Evolutionary conservation across 2,329 filamentous ascomycete genomes (phyloP).

Genomic region (Atkinsonella hypoxylon): DNA sequence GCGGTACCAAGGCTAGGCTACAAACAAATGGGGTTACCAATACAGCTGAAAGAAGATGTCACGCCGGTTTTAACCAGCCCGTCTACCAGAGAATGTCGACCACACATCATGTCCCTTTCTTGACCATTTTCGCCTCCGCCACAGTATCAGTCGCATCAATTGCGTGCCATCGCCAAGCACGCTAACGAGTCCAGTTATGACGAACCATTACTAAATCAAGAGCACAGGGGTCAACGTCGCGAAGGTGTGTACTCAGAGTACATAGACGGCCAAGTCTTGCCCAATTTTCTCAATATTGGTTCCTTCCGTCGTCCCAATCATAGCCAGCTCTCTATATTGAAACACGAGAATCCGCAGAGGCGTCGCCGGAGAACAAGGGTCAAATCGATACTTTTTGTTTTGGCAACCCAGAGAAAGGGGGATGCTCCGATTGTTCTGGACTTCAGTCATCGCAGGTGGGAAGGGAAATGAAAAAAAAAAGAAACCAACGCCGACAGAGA

Average conservation of each 20-base stretch:
- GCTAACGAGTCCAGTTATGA: constrained; percentile 1
- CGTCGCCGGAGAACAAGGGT: constrained; percentile 18
- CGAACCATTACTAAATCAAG: constrained; percentile 4
- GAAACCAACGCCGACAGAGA: constrained; percentile 37
- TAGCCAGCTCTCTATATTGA: constrained; percentile 16
- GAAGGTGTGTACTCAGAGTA: constrained; percentile 3
- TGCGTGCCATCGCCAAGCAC: constrained; percentile 9
- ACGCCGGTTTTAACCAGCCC: constrained; percentile 5
- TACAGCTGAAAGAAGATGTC: constrained; percentile 12
- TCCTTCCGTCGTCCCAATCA: constrained; percentile 21
- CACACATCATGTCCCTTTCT: constrained; percentile 7
- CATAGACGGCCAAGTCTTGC: constrained; percentile 10
- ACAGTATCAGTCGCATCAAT: constrained; percentile 7
- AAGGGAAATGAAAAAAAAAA: constrained; percentile 19
- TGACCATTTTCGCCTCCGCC: constrained; percentile 6
- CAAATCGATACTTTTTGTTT: constrained; percentile 17
- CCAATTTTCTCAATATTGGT: constrained; percentile 7
- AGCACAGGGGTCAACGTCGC: not conserved
- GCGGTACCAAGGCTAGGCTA: constrained; percentile 13
- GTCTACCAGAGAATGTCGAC: constrained; percentile 11
- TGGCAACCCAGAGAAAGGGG: constrained; percentile 23
- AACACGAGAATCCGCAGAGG: constrained; percentile 17
- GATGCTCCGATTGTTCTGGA: constrained; percentile 31
- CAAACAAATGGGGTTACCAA: constrained; percentile 18
- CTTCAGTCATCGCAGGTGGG: constrained; percentile 22